These are phyloP conservation scores for Dictyostelium citrinum DNA, from an alignment of 78 protist genomes.

Conservation along the genomic window DNA sequence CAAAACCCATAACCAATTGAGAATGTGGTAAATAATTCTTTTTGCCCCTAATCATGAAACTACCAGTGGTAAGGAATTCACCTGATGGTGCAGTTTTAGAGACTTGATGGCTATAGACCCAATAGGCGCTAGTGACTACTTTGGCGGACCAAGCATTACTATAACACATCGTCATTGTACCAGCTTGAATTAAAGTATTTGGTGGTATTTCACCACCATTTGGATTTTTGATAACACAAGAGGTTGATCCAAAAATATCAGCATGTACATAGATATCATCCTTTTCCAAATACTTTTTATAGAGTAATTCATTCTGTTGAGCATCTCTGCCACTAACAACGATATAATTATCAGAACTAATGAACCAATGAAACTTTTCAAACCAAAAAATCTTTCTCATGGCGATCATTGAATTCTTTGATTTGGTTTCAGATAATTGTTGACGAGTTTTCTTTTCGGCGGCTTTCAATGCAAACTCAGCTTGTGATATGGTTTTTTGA, in stretches of 20 bases:
- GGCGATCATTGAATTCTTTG: constrained; percentile 37
- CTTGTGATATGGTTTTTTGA: constrained; percentile 85
- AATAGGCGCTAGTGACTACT: constrained; percentile 91
- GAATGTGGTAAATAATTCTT: constrained; percentile 94
- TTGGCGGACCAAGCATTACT: constrained; percentile 95
- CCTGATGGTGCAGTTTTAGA: constrained; percentile 97
- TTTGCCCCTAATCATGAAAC: constrained; percentile 89
- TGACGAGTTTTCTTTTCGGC: constrained; percentile 79
- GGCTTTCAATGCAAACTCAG: constrained; percentile 76
- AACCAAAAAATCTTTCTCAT: constrained; percentile 94
- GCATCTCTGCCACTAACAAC: constrained; percentile 95
- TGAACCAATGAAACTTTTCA: constrained; percentile 98
- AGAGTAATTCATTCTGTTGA: constrained; percentile 96
- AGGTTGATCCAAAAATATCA: constrained; percentile 94
- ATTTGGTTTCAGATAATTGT: constrained; percentile 14
- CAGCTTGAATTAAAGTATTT: constrained; percentile 88
- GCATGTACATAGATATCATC: constrained; percentile 97
- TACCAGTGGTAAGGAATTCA: constrained; percentile 94
- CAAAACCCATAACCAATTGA: constrained; percentile 93
- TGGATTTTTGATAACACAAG: constrained; percentile 89
- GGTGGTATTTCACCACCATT: constrained; percentile 75
- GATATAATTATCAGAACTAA: constrained; percentile 91
- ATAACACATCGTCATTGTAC: constrained; percentile 82
- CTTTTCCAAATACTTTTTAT: constrained; percentile 62
- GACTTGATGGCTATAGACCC: constrained; percentile 95